phyloP scores from a whole-genome alignment of 116 monocot species.

The Cymodocea nodosa region DNA sequence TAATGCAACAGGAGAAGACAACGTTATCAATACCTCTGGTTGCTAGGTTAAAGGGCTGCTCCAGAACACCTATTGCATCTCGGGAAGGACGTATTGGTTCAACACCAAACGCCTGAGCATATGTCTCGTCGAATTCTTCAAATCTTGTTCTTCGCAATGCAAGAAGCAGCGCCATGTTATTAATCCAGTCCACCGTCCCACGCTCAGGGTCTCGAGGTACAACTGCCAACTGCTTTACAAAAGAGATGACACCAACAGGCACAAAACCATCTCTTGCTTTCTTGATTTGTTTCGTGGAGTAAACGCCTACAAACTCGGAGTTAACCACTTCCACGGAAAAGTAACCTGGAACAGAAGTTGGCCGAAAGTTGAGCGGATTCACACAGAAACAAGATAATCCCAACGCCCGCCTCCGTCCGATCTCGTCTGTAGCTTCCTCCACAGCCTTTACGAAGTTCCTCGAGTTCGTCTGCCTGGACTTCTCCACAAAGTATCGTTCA shows the following conservation, averaged over 20 bases:
- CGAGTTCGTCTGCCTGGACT: conserved; percentile 34
- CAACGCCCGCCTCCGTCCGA: conserved; percentile 40
- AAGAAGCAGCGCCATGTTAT: conserved; percentile 21
- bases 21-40: conserved; percentile 60
- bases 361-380: conserved; percentile 32
- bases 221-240: conserved; percentile 21
- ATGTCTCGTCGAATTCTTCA: conserved; percentile 68
- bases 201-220: conserved; percentile 4
- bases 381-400: conserved; percentile 59
- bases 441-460: conserved; percentile 57
- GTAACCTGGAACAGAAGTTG: conserved; percentile 24
- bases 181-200: conserved; percentile 15
- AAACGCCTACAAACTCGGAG: conserved; percentile 41
- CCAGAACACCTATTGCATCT: conserved; percentile 7
- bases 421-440: conserved; percentile 67
- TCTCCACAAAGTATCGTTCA: conserved; percentile 44
- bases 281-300: conserved; percentile 43
- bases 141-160: conserved; percentile 40
- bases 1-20: conserved; percentile 3
- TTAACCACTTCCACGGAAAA: conserved; percentile 53
- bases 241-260: conserved; percentile 20
- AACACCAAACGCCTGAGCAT: conserved; percentile 77
- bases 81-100: conserved; percentile 20
- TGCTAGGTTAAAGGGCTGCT: conserved; percentile 31
- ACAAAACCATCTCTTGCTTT: conserved; percentile 36